A percentile compares a stretch with the other conserved stretches of the same genome.
Conservation (phyloP, 163 green algal genomes). For the Scenedesmus sp. region DNA sequence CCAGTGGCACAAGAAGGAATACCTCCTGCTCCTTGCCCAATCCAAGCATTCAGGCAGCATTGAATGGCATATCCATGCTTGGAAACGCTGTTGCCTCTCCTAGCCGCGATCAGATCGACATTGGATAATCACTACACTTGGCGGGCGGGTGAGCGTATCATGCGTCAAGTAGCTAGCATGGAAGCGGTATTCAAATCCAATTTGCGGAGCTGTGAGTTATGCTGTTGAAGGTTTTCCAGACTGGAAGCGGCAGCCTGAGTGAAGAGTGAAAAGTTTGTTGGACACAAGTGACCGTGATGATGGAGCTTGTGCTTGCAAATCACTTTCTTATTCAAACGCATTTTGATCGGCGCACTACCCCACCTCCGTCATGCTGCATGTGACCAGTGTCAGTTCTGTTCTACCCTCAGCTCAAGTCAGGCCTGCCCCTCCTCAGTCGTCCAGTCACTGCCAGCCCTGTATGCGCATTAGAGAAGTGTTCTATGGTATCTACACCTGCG, state of each 20-base stretch:
- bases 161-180: neutral
- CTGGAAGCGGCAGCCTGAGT: neutral
- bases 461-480: neutral
- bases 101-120: neutral
- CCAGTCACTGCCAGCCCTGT: neutral
- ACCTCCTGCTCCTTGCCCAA: too few species aligned
- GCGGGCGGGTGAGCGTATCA: neutral
- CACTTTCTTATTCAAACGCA: neutral
- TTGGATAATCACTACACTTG: neutral
- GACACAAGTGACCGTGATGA: neutral
- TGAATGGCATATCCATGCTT: neutral
- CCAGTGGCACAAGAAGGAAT: neutral
- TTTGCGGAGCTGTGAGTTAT: neutral
- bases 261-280: neutral
- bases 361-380: neutral
- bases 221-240: neutral
- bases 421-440: neutral
- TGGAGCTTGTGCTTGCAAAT: neutral
- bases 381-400: conserved; percentile 13
- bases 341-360: neutral
- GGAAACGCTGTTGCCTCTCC: neutral
- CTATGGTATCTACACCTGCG: neutral
- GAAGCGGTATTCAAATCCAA: too few species aligned
- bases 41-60: too few species aligned
- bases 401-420: neutral